These are phyloP conservation scores for Calonectria ilicicola DNA, from an alignment of 2,329 filamentous ascomycete species.

Conservation along the genomic window DNA sequence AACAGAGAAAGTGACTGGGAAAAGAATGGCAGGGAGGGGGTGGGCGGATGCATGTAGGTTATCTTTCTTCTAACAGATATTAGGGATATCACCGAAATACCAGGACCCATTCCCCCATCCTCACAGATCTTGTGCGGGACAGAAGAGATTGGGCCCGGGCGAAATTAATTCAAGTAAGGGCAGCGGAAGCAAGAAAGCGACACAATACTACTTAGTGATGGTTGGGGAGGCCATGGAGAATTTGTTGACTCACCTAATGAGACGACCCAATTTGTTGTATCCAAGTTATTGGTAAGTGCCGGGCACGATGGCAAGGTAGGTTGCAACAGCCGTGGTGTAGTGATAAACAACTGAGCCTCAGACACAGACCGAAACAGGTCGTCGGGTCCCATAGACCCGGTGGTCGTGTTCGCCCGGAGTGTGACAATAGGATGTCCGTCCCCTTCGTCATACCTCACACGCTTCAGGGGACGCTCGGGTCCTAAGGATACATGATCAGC, in stretches of 20 bases:
- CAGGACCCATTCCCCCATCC: conserved; percentile 36
- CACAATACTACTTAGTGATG: neutral
- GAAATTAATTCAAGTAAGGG: neutral
- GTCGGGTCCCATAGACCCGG: conserved; percentile 26
- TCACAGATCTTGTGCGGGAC: conserved; percentile 25
- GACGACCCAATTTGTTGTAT: conserved; percentile 27
- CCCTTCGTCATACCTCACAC: conserved; percentile 39
- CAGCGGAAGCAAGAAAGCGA: neutral
- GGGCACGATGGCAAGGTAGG: conserved; percentile 34
- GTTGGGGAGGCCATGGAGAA: conserved; percentile 19
- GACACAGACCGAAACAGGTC: conserved; percentile 25
- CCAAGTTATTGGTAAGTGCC: conserved; percentile 34
- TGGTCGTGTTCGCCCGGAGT: conserved; percentile 28
- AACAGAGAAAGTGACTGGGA: conserved; percentile 26
- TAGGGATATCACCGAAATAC: conserved; percentile 29
- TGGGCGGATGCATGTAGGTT: conserved; percentile 37
- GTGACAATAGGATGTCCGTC: conserved; percentile 30
- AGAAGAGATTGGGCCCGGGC: conserved; percentile 18
- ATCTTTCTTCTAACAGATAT: conserved; percentile 34
- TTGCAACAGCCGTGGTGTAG: conserved; percentile 31
- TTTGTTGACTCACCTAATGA: conserved; percentile 40
- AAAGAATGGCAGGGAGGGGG: conserved; percentile 31
- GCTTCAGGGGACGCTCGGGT: conserved; percentile 43
- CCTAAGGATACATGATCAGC: too few species aligned
- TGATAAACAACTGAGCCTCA: conserved; percentile 33